A percentile compares a stretch with the other conserved stretches of the same genome.
phyloP scores from a whole-genome alignment of 2,329 filamentous ascomycete genomes.

The Claviceps digitariae region DNA sequence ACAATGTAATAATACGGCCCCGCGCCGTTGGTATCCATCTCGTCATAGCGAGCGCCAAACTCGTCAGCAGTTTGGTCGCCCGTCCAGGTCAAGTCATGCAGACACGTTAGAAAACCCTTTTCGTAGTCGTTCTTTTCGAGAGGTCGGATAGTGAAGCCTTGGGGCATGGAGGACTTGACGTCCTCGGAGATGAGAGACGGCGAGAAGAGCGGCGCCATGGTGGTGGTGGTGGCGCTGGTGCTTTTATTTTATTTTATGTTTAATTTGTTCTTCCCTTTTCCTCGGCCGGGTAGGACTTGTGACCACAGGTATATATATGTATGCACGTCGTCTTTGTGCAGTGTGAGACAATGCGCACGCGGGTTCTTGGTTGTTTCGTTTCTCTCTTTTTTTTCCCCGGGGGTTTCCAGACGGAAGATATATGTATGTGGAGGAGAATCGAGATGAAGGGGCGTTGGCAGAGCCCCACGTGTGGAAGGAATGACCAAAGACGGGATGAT shows the following conservation, averaged over 20 bases:
- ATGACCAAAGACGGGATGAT: background rate
- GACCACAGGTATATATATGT: too few species aligned
- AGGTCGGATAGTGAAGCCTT: conserved; percentile 58
- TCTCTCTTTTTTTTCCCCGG: background rate
- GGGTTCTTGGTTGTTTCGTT: background rate
- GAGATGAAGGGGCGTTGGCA: background rate
- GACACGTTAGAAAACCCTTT: conserved; percentile 60
- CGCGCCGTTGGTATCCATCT: conserved; percentile 25
- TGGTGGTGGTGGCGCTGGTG: background rate
- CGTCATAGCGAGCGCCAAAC: conserved; percentile 57
- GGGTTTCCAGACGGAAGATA: background rate
- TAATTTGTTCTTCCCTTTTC: too few species aligned
- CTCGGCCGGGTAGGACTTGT: too few species aligned
- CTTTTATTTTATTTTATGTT: too few species aligned
- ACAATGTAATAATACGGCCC: conserved; percentile 58
- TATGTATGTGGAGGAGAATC: background rate
- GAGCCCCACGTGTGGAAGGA: background rate
- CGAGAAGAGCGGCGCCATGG: conserved; percentile 42
- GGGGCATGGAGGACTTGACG: conserved; percentile 46
- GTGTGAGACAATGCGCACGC: too few species aligned
- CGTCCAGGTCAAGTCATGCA: conserved; percentile 64
- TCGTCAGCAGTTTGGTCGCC: conserved; percentile 54
- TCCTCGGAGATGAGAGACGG: conserved; percentile 50
- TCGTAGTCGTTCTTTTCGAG: conserved; percentile 54
- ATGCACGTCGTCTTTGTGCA: background rate